These are phyloP conservation scores for Erodium texanum DNA, from an alignment of 441 rosid species.

Conservation along the genomic window DNA sequence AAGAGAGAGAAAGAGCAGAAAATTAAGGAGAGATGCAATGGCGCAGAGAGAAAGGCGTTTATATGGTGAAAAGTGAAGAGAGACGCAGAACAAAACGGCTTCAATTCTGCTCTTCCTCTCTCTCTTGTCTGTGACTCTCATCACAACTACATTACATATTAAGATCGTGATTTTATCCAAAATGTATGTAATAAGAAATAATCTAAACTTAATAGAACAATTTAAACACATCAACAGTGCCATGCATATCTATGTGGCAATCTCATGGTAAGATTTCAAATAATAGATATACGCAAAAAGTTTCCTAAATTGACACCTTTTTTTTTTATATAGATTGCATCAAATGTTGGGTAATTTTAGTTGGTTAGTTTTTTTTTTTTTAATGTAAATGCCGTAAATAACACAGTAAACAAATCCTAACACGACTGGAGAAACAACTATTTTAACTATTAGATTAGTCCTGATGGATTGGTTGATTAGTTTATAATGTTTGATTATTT, in stretches of 20 bases:
- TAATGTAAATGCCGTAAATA: no score
- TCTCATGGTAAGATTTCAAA: no score
- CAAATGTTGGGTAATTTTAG: no score
- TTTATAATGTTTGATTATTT: no score
- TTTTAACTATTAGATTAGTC: no score
- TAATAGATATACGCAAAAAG: neutral
- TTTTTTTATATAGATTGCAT: no score
- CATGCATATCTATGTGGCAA: neutral
- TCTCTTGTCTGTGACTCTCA: neutral
- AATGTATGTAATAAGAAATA: neutral
- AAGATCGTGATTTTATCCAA: no score
- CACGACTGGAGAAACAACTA: no score
- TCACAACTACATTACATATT: neutral
- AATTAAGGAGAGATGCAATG: conserved; percentile 7
- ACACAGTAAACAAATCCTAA: no score
- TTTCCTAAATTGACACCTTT: neutral
- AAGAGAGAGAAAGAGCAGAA: conserved; percentile 3
- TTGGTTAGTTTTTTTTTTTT: no score
- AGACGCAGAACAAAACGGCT: neutral
- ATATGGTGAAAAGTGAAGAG: conserved; percentile 9
- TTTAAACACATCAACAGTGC: neutral
- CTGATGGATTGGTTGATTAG: no score
- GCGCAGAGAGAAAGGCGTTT: conserved; percentile 8
- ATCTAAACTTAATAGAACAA: neutral
- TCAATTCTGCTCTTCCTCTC: conserved; percentile 1